Evolutionary conservation across 768 basidiomycete genomes (phyloP).

Genomic region (Trametes meyenii): DNA sequence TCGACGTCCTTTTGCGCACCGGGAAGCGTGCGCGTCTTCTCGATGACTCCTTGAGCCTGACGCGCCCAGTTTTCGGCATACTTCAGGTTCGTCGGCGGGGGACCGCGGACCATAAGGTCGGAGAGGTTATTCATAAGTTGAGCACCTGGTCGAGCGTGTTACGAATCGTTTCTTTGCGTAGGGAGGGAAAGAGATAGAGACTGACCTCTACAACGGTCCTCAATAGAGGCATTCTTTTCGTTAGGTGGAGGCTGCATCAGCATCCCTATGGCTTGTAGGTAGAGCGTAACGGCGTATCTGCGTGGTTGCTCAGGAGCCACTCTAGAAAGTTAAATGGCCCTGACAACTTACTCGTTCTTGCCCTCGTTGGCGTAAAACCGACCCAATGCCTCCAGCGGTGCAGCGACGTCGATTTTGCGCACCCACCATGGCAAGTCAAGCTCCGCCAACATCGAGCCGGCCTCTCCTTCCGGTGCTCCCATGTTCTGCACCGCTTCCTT

Average conservation of each 20-base stretch:
- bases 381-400: slow-evolving; percentile 69
- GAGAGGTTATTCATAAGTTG: slow-evolving; percentile 54
- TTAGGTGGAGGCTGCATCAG: slow-evolving; percentile 48
- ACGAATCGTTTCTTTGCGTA: not conserved
- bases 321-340: slow-evolving; percentile 5
- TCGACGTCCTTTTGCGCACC: slow-evolving; percentile 7
- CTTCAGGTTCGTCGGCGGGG: slow-evolving; percentile 39
- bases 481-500: slow-evolving; percentile 19
- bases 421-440: slow-evolving; percentile 65
- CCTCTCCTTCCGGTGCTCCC: slow-evolving; percentile 11
- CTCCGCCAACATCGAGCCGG: slow-evolving; percentile 38
- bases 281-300: slow-evolving; percentile 67
- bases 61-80: slow-evolving; percentile 66
- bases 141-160: slow-evolving; percentile 36
- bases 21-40: slow-evolving; percentile 31
- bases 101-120: slow-evolving; percentile 43
- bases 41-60: slow-evolving; percentile 40
- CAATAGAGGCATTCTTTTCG: slow-evolving; percentile 34
- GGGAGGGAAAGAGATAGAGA: not conserved
- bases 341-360: slow-evolving; percentile 60
- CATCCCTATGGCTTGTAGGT: slow-evolving; percentile 65
- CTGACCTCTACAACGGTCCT: slow-evolving; percentile 65
- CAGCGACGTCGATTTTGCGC: slow-evolving; percentile 59
- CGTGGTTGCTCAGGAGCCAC: slow-evolving; percentile 10
- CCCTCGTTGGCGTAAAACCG: slow-evolving; percentile 59